Base-by-base conservation (phyloP, 352 stramenopile species). In the Phytophthora pistaciae region DNA sequence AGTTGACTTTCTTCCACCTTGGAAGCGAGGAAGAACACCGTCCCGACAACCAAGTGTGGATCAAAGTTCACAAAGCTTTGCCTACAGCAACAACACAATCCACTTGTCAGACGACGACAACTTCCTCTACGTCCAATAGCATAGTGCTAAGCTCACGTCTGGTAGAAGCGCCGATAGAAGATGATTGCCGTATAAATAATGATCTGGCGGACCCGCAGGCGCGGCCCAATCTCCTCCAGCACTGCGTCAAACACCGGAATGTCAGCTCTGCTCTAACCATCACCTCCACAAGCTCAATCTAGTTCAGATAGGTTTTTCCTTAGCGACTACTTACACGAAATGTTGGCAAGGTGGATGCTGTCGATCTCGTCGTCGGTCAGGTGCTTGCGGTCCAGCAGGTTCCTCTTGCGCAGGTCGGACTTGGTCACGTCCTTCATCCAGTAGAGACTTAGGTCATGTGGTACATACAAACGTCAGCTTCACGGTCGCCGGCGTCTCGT, bases 101-200 rank as follows among this genome's bases (percentile, higher is more conserved):
- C 29, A 57, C 21, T 20, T 23, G 27, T 74, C 18, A 74, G 11
- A 33, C n/a, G 11, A 33, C n/a, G 13, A 40, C 1, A 52, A 21
- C 14, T 40, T 5, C 50, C 38, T 21, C 14, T 6, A 1, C 18
- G 16, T 49, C 31, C 2, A 27, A 2, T 18, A 52, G 13, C 29
- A 53, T 14, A 5, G 70, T 16, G 5, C 4, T 29, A 53, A 10
- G 21, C 58, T 63, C 86, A 96, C 90, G 84, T 93, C 48, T 95
- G 88, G 56, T 95, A 97, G 72, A 97, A 97, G n/a, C 90, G 87
- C 16, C 89, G 87, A 58, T 97, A 97, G 72, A 97, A 94, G 60
- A 97, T 86, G 70, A 97, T 93, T 16, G 90, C 90, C 8, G 90
- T 96, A 83, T 94, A 96, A 77, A 97, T 97, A 77, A 97, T 95